Conservation (phyloP, 2,329 filamentous ascomycete genomes). For the Didymella keratinophila region DNA sequence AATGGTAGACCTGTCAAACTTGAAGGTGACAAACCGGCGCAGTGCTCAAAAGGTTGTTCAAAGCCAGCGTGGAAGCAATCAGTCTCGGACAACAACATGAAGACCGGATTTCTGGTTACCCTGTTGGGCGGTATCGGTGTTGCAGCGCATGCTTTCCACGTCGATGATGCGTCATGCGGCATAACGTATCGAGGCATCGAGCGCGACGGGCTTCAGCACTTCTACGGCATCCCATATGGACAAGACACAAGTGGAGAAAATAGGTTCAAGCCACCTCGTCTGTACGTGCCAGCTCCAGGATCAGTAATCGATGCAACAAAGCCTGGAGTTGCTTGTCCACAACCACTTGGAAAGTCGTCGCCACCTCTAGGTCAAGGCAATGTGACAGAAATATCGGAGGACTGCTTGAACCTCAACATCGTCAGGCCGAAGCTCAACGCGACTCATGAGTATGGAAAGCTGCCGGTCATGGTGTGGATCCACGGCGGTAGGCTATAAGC, state of each 20-base stretch:
- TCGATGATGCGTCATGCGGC: constrained; percentile 19
- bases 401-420: constrained; percentile 69
- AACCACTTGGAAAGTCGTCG: constrained; percentile 45
- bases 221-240: constrained; percentile 59
- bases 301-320: constrained; percentile 51
- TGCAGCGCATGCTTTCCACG: constrained; percentile 14
- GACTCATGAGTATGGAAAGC: constrained; percentile 38
- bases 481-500: constrained; percentile 53
- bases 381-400: constrained; percentile 56
- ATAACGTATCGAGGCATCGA: constrained; percentile 56
- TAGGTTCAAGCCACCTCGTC: constrained; percentile 57
- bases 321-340: constrained; percentile 57
- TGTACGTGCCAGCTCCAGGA: constrained; percentile 44
- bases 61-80: not conserved
- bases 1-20: not conserved
- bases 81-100: constrained; percentile 17
- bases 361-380: constrained; percentile 43
- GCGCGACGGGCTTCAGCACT: constrained; percentile 57
- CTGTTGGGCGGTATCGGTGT: constrained; percentile 18
- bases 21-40: not conserved
- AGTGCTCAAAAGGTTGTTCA: constrained; percentile 2
- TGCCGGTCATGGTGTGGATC: constrained; percentile 69
- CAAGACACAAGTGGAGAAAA: constrained; percentile 56
- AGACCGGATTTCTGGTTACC: constrained; percentile 13
- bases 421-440: constrained; percentile 58